Conservation (phyloP, 192 early-diverging fungal genomes). For the Coemansia sp. region DNA sequence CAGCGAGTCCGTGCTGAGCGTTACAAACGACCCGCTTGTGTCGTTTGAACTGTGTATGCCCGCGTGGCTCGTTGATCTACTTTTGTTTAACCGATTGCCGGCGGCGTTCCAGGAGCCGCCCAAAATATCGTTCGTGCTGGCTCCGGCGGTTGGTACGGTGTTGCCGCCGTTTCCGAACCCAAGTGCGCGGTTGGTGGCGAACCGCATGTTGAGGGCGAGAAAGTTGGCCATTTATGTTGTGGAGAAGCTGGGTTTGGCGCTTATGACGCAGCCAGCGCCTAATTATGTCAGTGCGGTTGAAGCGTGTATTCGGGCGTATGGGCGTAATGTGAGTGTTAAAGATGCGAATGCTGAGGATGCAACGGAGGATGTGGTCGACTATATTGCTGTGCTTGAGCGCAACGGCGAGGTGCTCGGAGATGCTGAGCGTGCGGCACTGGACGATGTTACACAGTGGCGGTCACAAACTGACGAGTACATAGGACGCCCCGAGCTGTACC, state of each 20-base stretch:
- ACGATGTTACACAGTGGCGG: constrained; percentile 30
- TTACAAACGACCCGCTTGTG: constrained; percentile 37
- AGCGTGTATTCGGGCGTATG: constrained; percentile 29
- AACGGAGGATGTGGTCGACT: background rate
- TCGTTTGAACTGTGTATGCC: constrained; percentile 74
- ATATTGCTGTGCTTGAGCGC: constrained; percentile 19
- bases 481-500: constrained; percentile 45
- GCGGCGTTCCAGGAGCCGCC: constrained; percentile 69
- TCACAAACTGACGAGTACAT: constrained; percentile 14
- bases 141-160: constrained; percentile 57
- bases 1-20: constrained; percentile 30
- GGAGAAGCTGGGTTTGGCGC: constrained; percentile 66
- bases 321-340: background rate
- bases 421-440: constrained; percentile 35
- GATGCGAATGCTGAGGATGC: background rate
- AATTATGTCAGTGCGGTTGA: constrained; percentile 49
- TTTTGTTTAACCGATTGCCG: constrained; percentile 69
- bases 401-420: constrained; percentile 34
- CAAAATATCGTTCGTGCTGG: constrained; percentile 83
- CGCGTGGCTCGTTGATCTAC: constrained; percentile 80
- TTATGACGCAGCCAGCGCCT: constrained; percentile 46
- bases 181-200: constrained; percentile 72
- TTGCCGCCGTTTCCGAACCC: constrained; percentile 53
- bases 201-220: constrained; percentile 81
- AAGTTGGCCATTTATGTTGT: constrained; percentile 83